These are phyloP conservation scores for Fimicolochytrium jonesii DNA, from an alignment of 192 early-diverging fungal genomes.

Conservation along the genomic window DNA sequence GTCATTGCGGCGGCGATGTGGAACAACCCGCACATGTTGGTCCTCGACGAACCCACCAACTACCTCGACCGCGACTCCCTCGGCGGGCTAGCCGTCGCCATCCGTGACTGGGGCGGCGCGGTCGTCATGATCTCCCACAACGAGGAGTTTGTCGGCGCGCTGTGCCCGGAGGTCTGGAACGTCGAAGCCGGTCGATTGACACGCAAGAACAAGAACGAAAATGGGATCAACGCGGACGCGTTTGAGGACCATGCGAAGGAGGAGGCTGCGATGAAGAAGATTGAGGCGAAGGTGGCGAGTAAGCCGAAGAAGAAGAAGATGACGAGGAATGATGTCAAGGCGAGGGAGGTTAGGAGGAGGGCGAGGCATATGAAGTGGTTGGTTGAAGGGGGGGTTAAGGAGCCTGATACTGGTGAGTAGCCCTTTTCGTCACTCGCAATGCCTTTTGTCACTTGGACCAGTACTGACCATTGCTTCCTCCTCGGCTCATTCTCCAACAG, in stretches of 20 bases:
- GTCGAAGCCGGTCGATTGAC: conserved; percentile 53
- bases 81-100: conserved; percentile 66
- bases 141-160: conserved; percentile 68
- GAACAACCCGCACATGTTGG: conserved; percentile 80
- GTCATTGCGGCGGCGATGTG: conserved; percentile 81
- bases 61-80: conserved; percentile 71
- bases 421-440: not conserved
- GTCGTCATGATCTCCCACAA: conserved; percentile 81
- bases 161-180: conserved; percentile 71
- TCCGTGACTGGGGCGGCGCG: conserved; percentile 70
- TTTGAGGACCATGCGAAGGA: conserved; percentile 40
- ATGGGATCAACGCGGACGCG: conserved; percentile 32
- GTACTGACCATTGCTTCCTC: not conserved
- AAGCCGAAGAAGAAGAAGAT: conserved; percentile 50
- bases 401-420: conserved; percentile 37
- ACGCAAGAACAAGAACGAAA: conserved; percentile 30
- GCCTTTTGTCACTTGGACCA: not conserved
- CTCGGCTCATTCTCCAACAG: not conserved
- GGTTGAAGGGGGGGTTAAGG: conserved; percentile 36
- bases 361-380: conserved; percentile 45
- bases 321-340: conserved; percentile 50
- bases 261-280: conserved; percentile 32
- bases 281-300: conserved; percentile 39
- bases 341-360: conserved; percentile 35
- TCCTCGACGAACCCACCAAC: conserved; percentile 64